Evolutionary conservation across 1,284 basidiomycete species (phyloP).

Genomic region (Ustilago tritici): DNA sequence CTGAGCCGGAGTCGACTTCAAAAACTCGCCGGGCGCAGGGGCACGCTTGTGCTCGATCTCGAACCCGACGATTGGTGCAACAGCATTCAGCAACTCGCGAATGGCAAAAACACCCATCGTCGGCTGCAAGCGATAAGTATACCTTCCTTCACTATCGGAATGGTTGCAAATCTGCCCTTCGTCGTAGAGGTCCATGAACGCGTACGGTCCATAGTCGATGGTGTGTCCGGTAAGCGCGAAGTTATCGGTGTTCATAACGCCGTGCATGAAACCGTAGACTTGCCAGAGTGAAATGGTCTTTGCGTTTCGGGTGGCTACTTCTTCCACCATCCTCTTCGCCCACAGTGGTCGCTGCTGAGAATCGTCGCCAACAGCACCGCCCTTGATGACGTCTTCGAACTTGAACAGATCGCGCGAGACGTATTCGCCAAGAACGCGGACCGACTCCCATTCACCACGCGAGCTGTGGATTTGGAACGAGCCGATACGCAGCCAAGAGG

Average conservation of each 20-base stretch:
- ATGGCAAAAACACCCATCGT: slow-evolving; percentile 72
- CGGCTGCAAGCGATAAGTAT: slow-evolving; percentile 77
- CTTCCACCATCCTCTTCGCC: slow-evolving; percentile 53
- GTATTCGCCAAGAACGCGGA: slow-evolving; percentile 74
- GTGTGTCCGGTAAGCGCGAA: slow-evolving; percentile 85
- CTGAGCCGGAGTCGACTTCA: slow-evolving; percentile 27
- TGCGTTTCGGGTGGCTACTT: slow-evolving; percentile 81
- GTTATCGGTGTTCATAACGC: slow-evolving; percentile 91
- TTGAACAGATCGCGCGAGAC: slow-evolving; percentile 77
- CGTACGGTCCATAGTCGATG: slow-evolving; percentile 85
- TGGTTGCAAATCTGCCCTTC: slow-evolving; percentile 91
- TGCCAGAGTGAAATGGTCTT: slow-evolving; percentile 94
- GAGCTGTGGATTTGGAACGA: slow-evolving; percentile 87
- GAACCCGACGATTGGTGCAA: slow-evolving; percentile 51
- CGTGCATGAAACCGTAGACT: slow-evolving; percentile 70
- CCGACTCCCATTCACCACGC: slow-evolving; percentile 72
- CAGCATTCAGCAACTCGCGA: slow-evolving; percentile 33
- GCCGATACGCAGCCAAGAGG: slow-evolving; percentile 91
- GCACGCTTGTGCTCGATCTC: slow-evolving; percentile 66
- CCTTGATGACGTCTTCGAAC: slow-evolving; percentile 53
- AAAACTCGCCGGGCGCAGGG: slow-evolving; percentile 61
- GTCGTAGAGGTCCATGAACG: slow-evolving; percentile 83
- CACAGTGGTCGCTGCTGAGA: slow-evolving; percentile 39
- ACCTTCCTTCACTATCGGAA: slow-evolving; percentile 85
- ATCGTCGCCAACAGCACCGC: slow-evolving; percentile 13